Evolutionary conservation across 2,329 filamentous ascomycete species (phyloP), one percentile per base, ranked within the genome.

Genomic region (Dactylonectria estremocensis): DNA sequence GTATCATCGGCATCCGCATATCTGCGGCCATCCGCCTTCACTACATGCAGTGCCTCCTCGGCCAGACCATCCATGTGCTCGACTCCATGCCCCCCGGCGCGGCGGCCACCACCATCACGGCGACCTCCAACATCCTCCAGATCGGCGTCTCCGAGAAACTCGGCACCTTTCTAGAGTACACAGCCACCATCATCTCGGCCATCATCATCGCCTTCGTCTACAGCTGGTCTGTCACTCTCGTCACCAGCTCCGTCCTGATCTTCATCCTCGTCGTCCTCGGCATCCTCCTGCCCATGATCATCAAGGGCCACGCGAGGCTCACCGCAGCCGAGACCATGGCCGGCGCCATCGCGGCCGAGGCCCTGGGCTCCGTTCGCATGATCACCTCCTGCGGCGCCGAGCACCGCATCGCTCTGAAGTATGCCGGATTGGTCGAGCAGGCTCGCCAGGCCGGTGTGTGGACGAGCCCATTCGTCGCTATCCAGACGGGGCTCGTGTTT

Each of bases 111-210:
- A 83, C 85, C 1, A 87, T 89, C 70, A 88, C 86, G 0, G 83
- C 83, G 0, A 84, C 84, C 0, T 83, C 86, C 35, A 88, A 88
- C 69, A 83, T 83, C 0, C 82, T 89, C 11, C 87, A 89, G 64
- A 79, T 86, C 28, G 86, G 85, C 18, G 84, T 88, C n/a, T 88
- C 86, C 0, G 86, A 88, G 69, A 84, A 85, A 60, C 77, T 89
- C 5, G 80, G 81, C 2, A 77, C 77, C 2, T 76, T 86, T 1
- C 77, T 86, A 33, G 81, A 84, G 57, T 81, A 79, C 2, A 57
- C 82, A 2, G 76, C 83, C 2, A 73, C 84, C 2, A 72, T 86
- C 5, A 69, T 84, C 6, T 76, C 85, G 0, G 84, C 85, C 61
- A 80, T 87, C n/a, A 79, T 82, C 11, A 83, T 89, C 53, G 83